Evolutionary conservation across 306 rosid species (phyloP).

Genomic region (Acacia acuminata): DNA sequence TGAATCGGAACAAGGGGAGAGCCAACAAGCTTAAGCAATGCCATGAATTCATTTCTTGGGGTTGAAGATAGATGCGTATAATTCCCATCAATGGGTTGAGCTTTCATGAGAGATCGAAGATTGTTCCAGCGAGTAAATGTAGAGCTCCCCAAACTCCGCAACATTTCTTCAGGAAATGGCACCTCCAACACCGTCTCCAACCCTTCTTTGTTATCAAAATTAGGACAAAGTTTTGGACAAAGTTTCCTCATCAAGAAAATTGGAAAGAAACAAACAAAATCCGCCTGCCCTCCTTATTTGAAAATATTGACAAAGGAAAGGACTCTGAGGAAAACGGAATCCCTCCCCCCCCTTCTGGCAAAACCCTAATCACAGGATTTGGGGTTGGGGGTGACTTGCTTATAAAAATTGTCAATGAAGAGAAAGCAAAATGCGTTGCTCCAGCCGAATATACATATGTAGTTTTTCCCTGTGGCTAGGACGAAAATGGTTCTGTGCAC

Average conservation of each 20-base stretch:
- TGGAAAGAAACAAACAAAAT: background rate
- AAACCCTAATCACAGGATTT: conserved; percentile 31
- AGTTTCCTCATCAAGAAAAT: conserved; percentile 67
- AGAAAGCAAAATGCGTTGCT: conserved; percentile 8
- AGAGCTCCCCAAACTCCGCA: conserved; percentile 54
- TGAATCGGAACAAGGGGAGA: conserved; percentile 78
- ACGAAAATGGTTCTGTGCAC: background rate
- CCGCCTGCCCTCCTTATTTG: background rate
- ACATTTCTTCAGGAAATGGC: conserved; percentile 87
- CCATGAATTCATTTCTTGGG: conserved; percentile 64
- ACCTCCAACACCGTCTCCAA: conserved; percentile 88
- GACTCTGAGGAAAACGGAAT: conserved; percentile 12
- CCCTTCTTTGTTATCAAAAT: conserved; percentile 61
- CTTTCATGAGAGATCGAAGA: conserved; percentile 64
- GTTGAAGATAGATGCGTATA: conserved; percentile 47
- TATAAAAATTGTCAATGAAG: background rate
- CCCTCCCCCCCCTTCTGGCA: conserved; percentile 28
- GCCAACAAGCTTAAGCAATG: conserved; percentile 81
- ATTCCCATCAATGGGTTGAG: conserved; percentile 33
- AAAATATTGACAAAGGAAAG: conserved; percentile 19
- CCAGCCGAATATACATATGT: conserved; percentile 12
- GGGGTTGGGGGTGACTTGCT: conserved; percentile 24
- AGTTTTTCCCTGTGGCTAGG: background rate
- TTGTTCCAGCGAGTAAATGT: conserved; percentile 60
- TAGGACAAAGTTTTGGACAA: conserved; percentile 90